Base-by-base conservation (phyloP, 164 flowering plant species). In the Vitis riparia region DNA sequence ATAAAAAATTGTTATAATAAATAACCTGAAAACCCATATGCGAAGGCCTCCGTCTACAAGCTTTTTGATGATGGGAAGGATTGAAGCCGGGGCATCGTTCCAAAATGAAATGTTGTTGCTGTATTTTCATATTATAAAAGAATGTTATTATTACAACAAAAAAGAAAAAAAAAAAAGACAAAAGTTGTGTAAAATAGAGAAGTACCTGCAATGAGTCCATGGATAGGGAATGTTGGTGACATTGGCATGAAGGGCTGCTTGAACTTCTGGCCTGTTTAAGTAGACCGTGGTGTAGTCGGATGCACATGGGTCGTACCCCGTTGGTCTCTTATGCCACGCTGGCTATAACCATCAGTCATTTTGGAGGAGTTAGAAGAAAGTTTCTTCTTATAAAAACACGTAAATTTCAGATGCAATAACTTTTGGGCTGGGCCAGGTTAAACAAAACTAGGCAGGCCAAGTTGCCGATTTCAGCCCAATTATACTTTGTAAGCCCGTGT, bases 151-250 rank as follows among this genome's bases (percentile, higher is more conserved):
- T 37, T 37, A 0, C 32, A 71, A 2, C 15, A 6, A 55, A 17
- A 55, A 51, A 59, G 49, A 16, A 37, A 50, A 37, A 0, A n/a
- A 55, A 17, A 9, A 14, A 19, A 19, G 23, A 19, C 23, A 19
- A 8, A 11, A 37, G 17, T 14, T 1, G 27, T 23, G 27, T 23
- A 2, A 23, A 23, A 23, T 23, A 23, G 27, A 23, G 27, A 23
- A 1, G 10, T 74, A 88, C 97, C 89, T 89, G 93, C 98, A 92
- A 62, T 82, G 91, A 63, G 84, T 71, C 93, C 93, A 92, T n/a
- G 81, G 77, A 69, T 87, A 87, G 5, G 88, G 73, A 63, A 92
- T 83, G 51, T 83, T 76, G 51, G 98, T 92, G 66, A 83, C 76
- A 78, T 91, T 92, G 27, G 98, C 98, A 75, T 93, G 98, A 16